Conservation (phyloP, 1,284 basidiomycete genomes). For the Malassezia equina region DNA sequence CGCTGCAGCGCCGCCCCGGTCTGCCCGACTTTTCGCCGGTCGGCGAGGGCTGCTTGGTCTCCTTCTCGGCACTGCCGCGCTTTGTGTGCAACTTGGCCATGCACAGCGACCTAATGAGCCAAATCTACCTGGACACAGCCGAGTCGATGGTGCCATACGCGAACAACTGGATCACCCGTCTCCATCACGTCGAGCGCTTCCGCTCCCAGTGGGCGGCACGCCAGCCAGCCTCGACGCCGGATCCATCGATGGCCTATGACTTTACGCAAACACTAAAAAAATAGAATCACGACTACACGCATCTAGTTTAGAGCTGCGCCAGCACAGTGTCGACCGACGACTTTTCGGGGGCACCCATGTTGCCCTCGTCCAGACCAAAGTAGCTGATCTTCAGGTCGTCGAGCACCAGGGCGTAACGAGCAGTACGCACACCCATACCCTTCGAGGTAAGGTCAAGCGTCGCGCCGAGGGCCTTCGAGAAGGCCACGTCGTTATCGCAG, state of each 20-base stretch:
- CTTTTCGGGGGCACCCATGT: constrained; percentile 3
- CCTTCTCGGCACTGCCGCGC: constrained; percentile 29
- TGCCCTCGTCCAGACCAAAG: constrained; percentile 20
- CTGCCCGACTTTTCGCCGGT: constrained; percentile 43
- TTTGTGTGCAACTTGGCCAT: constrained; percentile 43
- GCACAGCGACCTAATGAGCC: constrained; percentile 41
- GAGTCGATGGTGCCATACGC: constrained; percentile 40
- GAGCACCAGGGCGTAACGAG: constrained; percentile 61
- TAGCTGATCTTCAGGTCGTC: constrained; percentile 56
- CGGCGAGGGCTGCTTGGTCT: constrained; percentile 41
- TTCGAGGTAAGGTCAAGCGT: constrained; percentile 55
- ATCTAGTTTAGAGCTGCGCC: constrained; percentile 1
- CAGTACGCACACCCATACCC: constrained; percentile 60
- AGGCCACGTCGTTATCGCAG: constrained; percentile 59
- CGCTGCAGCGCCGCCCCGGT: constrained; percentile 35
- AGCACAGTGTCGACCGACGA: constrained; percentile 10
- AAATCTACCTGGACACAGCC: constrained; percentile 43
- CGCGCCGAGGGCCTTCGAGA: constrained; percentile 60
- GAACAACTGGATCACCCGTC: constrained; percentile 37
- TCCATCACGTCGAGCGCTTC: constrained; percentile 27
- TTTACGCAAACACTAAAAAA: constrained; percentile 23
- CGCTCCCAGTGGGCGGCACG: constrained; percentile 7
- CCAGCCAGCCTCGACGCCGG: not conserved
- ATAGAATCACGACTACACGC: not conserved
- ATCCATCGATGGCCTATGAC: constrained; percentile 21